Percentiles rank a stretch among this genome's conserved stretches.
These are phyloP conservation scores for Wickerhamomyces pijperi DNA, from an alignment of 805 yeast species.

Conservation along the genomic window DNA sequence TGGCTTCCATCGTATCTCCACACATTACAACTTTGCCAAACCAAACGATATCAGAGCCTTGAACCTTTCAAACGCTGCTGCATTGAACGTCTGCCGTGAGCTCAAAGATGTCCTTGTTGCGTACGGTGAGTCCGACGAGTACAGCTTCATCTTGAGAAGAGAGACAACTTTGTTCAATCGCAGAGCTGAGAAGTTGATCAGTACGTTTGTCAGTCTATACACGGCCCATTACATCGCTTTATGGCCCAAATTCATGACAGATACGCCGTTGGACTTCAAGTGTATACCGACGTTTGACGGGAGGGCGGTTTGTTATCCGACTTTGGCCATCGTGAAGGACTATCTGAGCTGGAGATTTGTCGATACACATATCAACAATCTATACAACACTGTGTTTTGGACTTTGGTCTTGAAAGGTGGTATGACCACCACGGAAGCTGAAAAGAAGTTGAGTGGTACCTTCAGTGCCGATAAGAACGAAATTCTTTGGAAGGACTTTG, in stretches of 20 bases:
- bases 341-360: slow-evolving; percentile 93
- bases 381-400: slow-evolving; percentile 94
- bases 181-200: slow-evolving; percentile 65
- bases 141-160: slow-evolving; percentile 63
- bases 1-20: slow-evolving; percentile 82
- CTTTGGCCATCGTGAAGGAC: slow-evolving; percentile 47
- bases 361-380: slow-evolving; percentile 90
- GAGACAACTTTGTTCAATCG: slow-evolving; percentile 68
- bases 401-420: slow-evolving; percentile 60
- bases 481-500: slow-evolving; percentile 64
- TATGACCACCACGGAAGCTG: slow-evolving; percentile 70
- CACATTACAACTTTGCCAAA: slow-evolving; percentile 61
- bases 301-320: slow-evolving; percentile 81
- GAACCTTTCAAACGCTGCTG: slow-evolving; percentile 72
- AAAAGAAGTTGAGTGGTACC: slow-evolving; percentile 65
- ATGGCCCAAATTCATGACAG: slow-evolving; percentile 52
- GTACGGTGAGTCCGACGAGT: slow-evolving; percentile 94
- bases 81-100: slow-evolving; percentile 47
- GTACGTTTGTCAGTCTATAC: slow-evolving; percentile 74
- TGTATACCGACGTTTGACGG: slow-evolving; percentile 85
- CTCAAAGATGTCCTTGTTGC: slow-evolving; percentile 71
- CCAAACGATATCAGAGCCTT: slow-evolving; percentile 83
- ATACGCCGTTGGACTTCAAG: slow-evolving; percentile 31
- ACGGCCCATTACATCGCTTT: slow-evolving; percentile 61
- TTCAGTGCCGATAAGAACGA: slow-evolving; percentile 81